These are phyloP conservation scores for Neonectria magnoliae DNA, from an alignment of 2,329 filamentous ascomycete species.

Conservation along the genomic window DNA sequence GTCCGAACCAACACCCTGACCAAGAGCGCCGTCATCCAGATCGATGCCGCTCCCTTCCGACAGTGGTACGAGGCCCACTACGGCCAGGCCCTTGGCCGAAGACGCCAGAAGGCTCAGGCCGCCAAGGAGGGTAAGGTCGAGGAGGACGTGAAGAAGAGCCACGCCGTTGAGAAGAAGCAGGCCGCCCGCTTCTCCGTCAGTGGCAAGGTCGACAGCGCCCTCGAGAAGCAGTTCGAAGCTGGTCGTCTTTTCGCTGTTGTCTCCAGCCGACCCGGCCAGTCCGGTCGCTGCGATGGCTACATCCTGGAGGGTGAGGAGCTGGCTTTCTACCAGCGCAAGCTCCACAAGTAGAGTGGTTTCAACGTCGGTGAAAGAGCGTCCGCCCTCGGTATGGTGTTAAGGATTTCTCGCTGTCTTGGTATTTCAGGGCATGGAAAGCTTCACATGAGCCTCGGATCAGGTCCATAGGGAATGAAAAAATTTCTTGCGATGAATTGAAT, in stretches of 20 bases:
- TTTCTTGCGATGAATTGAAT: slow-evolving; percentile 48
- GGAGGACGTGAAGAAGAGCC: slow-evolving; percentile 90
- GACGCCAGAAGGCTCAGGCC: slow-evolving; percentile 83
- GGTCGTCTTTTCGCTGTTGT: slow-evolving; percentile 96
- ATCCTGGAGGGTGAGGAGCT: slow-evolving; percentile 99
- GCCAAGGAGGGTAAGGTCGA: slow-evolving; percentile 68
- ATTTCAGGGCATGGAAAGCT: slow-evolving; percentile 50
- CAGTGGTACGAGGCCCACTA: slow-evolving; percentile 99
- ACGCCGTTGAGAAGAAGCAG: slow-evolving; percentile 97
- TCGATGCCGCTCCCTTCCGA: slow-evolving; percentile 98
- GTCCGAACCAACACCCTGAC: slow-evolving; percentile 99
- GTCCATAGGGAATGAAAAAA: slow-evolving; percentile 51
- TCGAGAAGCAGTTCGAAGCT: slow-evolving; percentile 99
- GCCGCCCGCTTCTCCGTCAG: slow-evolving; percentile 80
- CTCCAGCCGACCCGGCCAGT: slow-evolving; percentile 94
- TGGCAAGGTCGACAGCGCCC: slow-evolving; percentile 91
- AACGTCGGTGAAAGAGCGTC: slow-evolving; percentile 34
- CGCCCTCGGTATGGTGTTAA: slow-evolving; percentile 51
- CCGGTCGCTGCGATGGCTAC: slow-evolving; percentile 95
- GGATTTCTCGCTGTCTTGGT: slow-evolving; percentile 50
- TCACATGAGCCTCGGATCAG: slow-evolving; percentile 51
- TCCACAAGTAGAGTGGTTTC: slow-evolving; percentile 86
- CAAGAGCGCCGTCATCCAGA: slow-evolving; percentile 97
- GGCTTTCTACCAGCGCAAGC: slow-evolving; percentile 99
- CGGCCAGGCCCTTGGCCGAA: slow-evolving; percentile 87